These are phyloP conservation scores for Fusarium odoratissimum DNA, from an alignment of 2,329 filamentous ascomycete species.

Conservation along the genomic window DNA sequence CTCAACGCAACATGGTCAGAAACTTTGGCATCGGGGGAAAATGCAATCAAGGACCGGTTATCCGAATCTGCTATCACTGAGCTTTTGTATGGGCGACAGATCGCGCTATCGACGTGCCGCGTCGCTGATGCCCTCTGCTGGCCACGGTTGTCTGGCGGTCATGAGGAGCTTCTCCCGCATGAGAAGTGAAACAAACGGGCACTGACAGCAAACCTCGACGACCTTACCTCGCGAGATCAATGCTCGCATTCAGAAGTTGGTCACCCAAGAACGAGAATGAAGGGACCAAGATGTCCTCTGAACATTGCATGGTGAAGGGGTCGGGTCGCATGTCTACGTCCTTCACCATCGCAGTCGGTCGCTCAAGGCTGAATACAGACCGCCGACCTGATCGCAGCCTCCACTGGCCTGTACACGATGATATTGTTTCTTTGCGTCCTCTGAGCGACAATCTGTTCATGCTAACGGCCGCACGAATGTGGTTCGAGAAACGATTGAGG, in stretches of 20 bases:
- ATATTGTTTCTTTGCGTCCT: neutral
- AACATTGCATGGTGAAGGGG: neutral
- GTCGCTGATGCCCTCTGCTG: neutral
- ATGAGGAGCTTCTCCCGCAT: neutral
- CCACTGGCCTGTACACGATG: neutral
- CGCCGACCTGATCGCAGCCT: too few species aligned
- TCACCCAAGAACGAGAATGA: neutral
- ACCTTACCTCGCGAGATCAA: neutral
- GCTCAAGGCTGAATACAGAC: neutral
- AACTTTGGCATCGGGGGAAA: neutral
- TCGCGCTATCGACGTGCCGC: neutral
- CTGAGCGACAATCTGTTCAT: too few species aligned
- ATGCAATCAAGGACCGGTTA: neutral
- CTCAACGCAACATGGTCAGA: neutral
- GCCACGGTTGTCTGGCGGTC: neutral
- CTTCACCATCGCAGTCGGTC: neutral
- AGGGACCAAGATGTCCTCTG: neutral
- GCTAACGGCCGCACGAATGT: neutral
- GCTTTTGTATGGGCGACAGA: fast-evolving
- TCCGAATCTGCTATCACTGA: neutral
- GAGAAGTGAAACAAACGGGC: fast-evolving
- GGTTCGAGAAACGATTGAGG: too few species aligned
- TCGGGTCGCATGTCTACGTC: neutral
- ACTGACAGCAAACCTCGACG: neutral
- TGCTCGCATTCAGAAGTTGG: neutral